Conservation (phyloP, 306 rosid species). For the Medicago ruthenica region DNA sequence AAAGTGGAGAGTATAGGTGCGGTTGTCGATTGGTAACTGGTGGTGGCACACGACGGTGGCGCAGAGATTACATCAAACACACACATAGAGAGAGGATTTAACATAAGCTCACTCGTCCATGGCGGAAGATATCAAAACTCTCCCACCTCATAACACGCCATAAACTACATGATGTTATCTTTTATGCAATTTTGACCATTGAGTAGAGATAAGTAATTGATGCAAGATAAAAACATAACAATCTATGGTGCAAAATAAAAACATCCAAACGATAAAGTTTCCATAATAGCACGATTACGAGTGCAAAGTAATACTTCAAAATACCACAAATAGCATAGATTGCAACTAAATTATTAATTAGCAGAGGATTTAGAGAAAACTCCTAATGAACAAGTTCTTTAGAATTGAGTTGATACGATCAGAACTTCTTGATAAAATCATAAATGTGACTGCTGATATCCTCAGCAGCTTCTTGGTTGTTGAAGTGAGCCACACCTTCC, state of each 20-base stretch:
- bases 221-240: too few relatives aligned
- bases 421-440: conserved; percentile 39
- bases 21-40: too few relatives aligned
- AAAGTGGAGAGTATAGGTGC: too few relatives aligned
- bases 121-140: too few relatives aligned
- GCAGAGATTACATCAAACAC: too few relatives aligned
- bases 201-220: too few relatives aligned
- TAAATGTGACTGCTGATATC: conserved; percentile 41
- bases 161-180: too few relatives aligned
- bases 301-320: background rate
- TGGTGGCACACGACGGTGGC: too few relatives aligned
- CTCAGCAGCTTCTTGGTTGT: conserved; percentile 48
- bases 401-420: background rate
- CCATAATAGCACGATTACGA: background rate
- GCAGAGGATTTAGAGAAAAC: background rate
- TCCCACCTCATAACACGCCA: too few relatives aligned
- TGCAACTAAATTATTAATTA: background rate
- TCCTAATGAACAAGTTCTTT: background rate
- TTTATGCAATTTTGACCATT: too few relatives aligned
- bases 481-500: conserved; percentile 47
- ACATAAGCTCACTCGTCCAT: too few relatives aligned
- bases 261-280: background rate
- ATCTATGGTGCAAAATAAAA: background rate
- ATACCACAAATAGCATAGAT: background rate
- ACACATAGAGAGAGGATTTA: too few relatives aligned